Percentiles rank a stretch among this genome's conserved stretches.
These are phyloP conservation scores for Globisporangium lucens DNA, from an alignment of 352 stramenopile genomes.

Conservation along the genomic window DNA sequence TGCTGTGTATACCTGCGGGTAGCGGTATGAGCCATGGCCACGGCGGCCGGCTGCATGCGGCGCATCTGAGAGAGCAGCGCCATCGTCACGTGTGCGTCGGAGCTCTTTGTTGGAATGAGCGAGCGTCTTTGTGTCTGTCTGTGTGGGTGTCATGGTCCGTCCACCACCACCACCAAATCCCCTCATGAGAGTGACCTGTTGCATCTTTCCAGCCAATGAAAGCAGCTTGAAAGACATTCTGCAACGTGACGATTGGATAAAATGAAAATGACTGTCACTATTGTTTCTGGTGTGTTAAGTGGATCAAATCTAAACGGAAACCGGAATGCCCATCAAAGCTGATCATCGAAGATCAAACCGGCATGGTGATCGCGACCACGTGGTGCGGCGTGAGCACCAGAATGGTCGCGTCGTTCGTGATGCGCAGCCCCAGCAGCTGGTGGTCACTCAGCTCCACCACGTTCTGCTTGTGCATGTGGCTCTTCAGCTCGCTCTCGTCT, in stretches of 20 bases:
- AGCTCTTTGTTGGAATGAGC: constrained; percentile 15
- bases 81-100: constrained; percentile 25
- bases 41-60: constrained; percentile 49
- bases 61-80: constrained; percentile 54
- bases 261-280: constrained; percentile 3
- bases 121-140: constrained; percentile 7
- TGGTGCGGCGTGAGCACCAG: constrained; percentile 54
- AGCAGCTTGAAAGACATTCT: not conserved
- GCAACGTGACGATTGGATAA: not conserved
- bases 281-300: not conserved
- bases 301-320: not conserved
- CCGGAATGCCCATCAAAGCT: not conserved
- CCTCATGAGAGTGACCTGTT: constrained; percentile 21
- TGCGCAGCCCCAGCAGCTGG: constrained; percentile 56
- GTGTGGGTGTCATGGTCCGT: constrained; percentile 7
- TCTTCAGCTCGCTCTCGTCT: constrained; percentile 24
- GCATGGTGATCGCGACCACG: constrained; percentile 33
- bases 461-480: constrained; percentile 60
- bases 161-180: constrained; percentile 22
- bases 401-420: constrained; percentile 38
- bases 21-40: constrained; percentile 28
- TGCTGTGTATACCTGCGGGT: constrained; percentile 23
- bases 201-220: constrained; percentile 2
- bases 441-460: constrained; percentile 69
- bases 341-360: constrained; percentile 3